phyloP scores from a whole-genome alignment of 805 yeast species.

The Starmera amethionina region DNA sequence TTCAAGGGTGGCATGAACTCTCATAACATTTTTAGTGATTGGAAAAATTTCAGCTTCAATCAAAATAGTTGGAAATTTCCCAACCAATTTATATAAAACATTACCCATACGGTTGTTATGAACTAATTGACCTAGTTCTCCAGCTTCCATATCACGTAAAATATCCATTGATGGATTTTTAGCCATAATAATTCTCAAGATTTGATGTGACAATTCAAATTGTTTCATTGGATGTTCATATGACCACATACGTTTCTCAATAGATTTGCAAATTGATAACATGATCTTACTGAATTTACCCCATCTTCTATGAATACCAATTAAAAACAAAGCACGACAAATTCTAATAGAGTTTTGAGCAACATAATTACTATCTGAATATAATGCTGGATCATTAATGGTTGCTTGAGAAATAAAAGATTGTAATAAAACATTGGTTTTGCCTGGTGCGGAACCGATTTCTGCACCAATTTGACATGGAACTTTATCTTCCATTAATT shows the following conservation, averaged over 20 bases:
- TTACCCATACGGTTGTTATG: constrained; percentile 74
- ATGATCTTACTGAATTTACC: constrained; percentile 67
- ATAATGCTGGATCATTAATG: constrained; percentile 70
- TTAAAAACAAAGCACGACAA: constrained; percentile 78
- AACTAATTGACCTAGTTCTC: constrained; percentile 82
- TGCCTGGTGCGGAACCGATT: constrained; percentile 67
- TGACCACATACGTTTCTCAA: constrained; percentile 81
- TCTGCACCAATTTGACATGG: constrained; percentile 82
- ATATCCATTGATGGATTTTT: constrained; percentile 63
- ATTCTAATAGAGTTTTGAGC: constrained; percentile 95
- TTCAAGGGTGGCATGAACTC: constrained; percentile 59
- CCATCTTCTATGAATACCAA: constrained; percentile 89
- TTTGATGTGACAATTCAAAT: constrained; percentile 66
- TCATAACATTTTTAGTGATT: constrained; percentile 75
- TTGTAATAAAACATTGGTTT: constrained; percentile 80
- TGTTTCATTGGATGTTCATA: constrained; percentile 86
- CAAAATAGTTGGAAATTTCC: constrained; percentile 66
- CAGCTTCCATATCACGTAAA: constrained; percentile 59
- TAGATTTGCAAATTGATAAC: constrained; percentile 75
- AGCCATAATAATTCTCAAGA: constrained; percentile 49
- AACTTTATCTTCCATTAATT: constrained; percentile 45
- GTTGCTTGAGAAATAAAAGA: constrained; percentile 72
- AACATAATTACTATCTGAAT: constrained; percentile 83
- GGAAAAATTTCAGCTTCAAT: constrained; percentile 82
- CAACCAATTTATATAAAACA: constrained; percentile 46